Evolutionary conservation across 1,139 yeast species (phyloP), one percentile per base, ranked within the genome.

Genomic region (Saccharomyces uvarum): DNA sequence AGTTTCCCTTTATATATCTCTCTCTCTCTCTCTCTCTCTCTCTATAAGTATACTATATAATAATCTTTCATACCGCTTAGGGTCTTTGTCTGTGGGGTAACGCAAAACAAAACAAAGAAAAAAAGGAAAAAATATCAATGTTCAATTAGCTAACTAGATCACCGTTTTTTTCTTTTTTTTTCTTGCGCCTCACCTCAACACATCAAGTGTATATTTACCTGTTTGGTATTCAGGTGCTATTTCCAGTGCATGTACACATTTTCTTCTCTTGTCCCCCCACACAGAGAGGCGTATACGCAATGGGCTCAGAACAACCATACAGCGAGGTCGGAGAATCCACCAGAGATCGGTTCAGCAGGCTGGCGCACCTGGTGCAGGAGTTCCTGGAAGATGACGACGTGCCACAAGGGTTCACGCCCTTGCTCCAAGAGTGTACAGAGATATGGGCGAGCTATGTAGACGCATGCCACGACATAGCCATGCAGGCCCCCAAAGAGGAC

Each of bases 401-500:
- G 44, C 44, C 44, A 38, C 44, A 38, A 38, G 44, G 19, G 24
- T 16, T 5, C 24, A 5, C 9, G 24, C 44, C 44, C 19, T 16
- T 38, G 44, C 44, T 38, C 44, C 62, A 63, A 48, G 59, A 60
- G 28, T 61, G 66, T 42, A 53, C 62, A 32, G 66, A 63, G 33
- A 61, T 64, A 7, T 49, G 62, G 49, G 60, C 60, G 27, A 61
- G 61, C 29, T 63, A 63, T 51, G 55, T 57, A 31, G 61, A 60
- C 24, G 67, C 59, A 47, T 59, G 59, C 41, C 58, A 58, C 28
- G 62, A 61, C 49, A 46, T 63, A 50, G 53, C 54, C 19, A 47
- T 48, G 16, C 48, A 50, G 19, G 51, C 52, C 2, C 41, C 32
- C 32, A 48, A 49, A 46, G 55, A 53, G 11, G 16, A 28, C 11